Evolutionary conservation across 176 grass and related monocot genomes (phyloP), one percentile per base, ranked within the genome.

Genomic region (Aegilops sharonensis): DNA sequence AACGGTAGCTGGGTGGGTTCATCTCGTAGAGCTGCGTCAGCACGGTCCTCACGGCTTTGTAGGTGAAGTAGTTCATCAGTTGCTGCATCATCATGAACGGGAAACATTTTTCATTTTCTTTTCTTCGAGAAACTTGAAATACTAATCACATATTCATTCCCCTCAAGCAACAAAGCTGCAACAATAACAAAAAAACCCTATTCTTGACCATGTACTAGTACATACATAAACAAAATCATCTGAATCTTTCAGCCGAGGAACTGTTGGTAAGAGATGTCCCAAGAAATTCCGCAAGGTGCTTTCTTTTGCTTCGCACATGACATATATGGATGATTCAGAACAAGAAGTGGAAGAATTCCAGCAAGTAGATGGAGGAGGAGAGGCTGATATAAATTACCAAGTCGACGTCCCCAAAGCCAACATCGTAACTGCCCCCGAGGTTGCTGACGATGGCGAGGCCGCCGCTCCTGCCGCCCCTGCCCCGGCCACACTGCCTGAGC

Each of bases 21-120:
- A 99, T 89, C 86, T 99, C 97, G 83, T 99, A 96, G 40, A 99
- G 90, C 87, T 99, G 97, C 27, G 84, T 87, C 57, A 99, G 92
- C 45, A 99, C 97, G 63, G 93, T 92, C 89, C 83, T 94, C 7
- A 89, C 87, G 65, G 94, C 97, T 91, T 96, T 99, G 87, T 93
- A 96, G 39, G 97, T 99, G 62, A 99, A 99, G 76, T 83, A 92
- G 50, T 96, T 99, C 57, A 99, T 87, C 78, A 96, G 61, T 87
- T 99, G 92, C 97, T 99, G 87, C 78, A 25, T 1, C 80, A 76
- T 13, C 3, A 34, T 6, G 78, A 47, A 17, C 12, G 73, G 12
- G 1, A 54, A 54, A 43, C 7, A 9, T 7, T 59, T 57, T 59
- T 59, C 56, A 59, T 21, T 59, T 21, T 21, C 7, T 21, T 59